Percentiles rank a stretch among this genome's conserved stretches.
These are phyloP conservation scores for Raffaelea ambrosiae DNA, from an alignment of 2,329 filamentous ascomycete species.

Conservation along the genomic window DNA sequence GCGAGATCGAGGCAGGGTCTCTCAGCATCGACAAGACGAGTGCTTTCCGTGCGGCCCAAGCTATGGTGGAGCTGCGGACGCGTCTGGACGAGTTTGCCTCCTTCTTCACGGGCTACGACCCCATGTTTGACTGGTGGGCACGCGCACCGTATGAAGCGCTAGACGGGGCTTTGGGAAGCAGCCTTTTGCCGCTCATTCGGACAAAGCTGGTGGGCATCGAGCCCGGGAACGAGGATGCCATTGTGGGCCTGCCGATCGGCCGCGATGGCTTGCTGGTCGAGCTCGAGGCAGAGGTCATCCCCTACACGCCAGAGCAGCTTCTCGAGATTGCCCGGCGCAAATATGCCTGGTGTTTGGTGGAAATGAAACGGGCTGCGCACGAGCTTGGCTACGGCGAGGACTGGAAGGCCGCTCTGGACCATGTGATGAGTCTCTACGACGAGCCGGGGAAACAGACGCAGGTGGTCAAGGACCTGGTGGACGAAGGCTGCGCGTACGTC, in stretches of 20 bases:
- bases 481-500: constrained; percentile 44
- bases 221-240: constrained; percentile 33
- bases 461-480: constrained; percentile 41
- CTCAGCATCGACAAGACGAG: constrained; percentile 19
- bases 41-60: constrained; percentile 37
- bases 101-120: constrained; percentile 49
- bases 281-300: constrained; percentile 47
- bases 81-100: constrained; percentile 36
- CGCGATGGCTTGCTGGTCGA: constrained; percentile 40
- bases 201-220: constrained; percentile 33
- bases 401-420: constrained; percentile 45
- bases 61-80: constrained; percentile 27
- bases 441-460: constrained; percentile 43
- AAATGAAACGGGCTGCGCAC: constrained; percentile 42
- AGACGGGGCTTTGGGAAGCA: constrained; percentile 24
- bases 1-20: constrained; percentile 23
- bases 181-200: constrained; percentile 26
- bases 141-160: constrained; percentile 32
- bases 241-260: constrained; percentile 50
- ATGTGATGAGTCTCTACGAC: constrained; percentile 47
- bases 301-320: constrained; percentile 49
- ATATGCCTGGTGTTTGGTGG: constrained; percentile 45
- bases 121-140: constrained; percentile 49
- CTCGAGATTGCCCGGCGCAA: constrained; percentile 40
- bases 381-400: constrained; percentile 38